A percentile compares a stretch with the other conserved stretches of the same genome.
Evolutionary conservation across 2,329 filamentous ascomycete species (phyloP).

Genomic region (Colletotrichum sp.): DNA sequence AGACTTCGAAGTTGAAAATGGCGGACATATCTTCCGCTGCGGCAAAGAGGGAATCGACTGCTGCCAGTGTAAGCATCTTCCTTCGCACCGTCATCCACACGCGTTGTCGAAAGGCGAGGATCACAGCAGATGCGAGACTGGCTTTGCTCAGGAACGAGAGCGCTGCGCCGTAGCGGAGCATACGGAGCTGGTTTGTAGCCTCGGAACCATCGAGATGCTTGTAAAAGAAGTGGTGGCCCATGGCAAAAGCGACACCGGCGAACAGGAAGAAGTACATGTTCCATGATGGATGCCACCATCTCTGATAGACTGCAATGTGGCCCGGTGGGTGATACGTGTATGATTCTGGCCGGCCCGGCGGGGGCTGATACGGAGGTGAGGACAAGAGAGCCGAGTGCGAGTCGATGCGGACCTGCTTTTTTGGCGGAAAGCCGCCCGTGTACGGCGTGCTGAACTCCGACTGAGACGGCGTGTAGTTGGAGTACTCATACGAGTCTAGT

Average conservation of each 20-base stretch:
- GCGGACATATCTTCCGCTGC: slow-evolving; percentile 35
- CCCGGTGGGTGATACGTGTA: slow-evolving; percentile 12
- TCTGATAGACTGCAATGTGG: background rate
- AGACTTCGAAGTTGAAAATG: slow-evolving; percentile 33
- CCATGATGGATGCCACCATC: slow-evolving; percentile 40
- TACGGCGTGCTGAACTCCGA: slow-evolving; percentile 5
- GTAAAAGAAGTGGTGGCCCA: slow-evolving; percentile 42
- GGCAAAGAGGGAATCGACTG: slow-evolving; percentile 35
- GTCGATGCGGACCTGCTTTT: slow-evolving; percentile 6
- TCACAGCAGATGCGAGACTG: slow-evolving; percentile 35
- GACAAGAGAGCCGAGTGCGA: slow-evolving; percentile 15
- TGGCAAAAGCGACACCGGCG: slow-evolving; percentile 34
- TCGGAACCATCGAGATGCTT: slow-evolving; percentile 30
- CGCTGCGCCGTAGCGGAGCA: slow-evolving; percentile 39
- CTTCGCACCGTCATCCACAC: slow-evolving; percentile 27
- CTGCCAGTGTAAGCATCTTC: slow-evolving; percentile 23
- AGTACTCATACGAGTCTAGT: slow-evolving; percentile 9
- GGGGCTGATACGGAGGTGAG: background rate
- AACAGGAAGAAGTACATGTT: slow-evolving; percentile 39
- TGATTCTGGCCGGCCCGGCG: background rate
- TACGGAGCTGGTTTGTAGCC: slow-evolving; percentile 35
- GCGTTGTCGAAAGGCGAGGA: slow-evolving; percentile 29
- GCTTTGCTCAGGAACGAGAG: slow-evolving; percentile 42
- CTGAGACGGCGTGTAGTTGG: slow-evolving; percentile 9
- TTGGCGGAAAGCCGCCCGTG: background rate